Base-by-base conservation (phyloP, 768 basidiomycete genomes). In the Gyrodon lividus region DNA sequence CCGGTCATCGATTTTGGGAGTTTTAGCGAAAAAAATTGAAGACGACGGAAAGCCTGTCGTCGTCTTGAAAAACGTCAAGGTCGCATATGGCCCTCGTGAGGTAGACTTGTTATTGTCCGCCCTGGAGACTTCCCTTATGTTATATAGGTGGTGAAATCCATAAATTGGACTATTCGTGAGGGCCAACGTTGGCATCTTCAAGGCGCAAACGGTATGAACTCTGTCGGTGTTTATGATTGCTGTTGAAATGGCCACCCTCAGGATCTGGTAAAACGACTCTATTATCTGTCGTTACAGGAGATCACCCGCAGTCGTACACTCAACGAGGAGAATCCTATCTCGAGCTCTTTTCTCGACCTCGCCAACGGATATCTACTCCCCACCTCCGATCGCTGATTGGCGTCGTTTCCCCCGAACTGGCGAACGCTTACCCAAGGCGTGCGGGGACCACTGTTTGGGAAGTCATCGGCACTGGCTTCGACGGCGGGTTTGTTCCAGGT, bases 241-340 rank as follows among this genome's bases (percentile, higher is more conserved):
- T 14, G 19, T 41, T 7, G 17, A 41, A 37, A 7, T 22, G 13
- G 0, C 6, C 24, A 4, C 16, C 19, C 20, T 4, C 61, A 91
- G 90, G 96, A 40, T 93, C 92, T 0, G 96, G 96, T 14, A 99
- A 98, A 73, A 94, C 94, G 0, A 98, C 96, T 0, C 84, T 98
- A 6, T 77, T 98, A 19, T 85, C 95, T 16, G 69, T 98, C 26
- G 72, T 99, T 34, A 92, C 92, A 0, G 96, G 96, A 22, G 93
- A 96, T 64, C 96, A 98, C 67, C 96, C 96, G 0, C 91, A 93
- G 55, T 98, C 96, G 1, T 98, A 88, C 72, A 86, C 85, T 5
- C 89, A 92, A 62, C 66, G 67, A 23, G 51, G 52, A 26, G 50
- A 59, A 67, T 55, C 77, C 51, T 72, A 72, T 22, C 75, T 91